Conservation (phyloP, 148 eudicot species). For the Rhododendron molle region DNA sequence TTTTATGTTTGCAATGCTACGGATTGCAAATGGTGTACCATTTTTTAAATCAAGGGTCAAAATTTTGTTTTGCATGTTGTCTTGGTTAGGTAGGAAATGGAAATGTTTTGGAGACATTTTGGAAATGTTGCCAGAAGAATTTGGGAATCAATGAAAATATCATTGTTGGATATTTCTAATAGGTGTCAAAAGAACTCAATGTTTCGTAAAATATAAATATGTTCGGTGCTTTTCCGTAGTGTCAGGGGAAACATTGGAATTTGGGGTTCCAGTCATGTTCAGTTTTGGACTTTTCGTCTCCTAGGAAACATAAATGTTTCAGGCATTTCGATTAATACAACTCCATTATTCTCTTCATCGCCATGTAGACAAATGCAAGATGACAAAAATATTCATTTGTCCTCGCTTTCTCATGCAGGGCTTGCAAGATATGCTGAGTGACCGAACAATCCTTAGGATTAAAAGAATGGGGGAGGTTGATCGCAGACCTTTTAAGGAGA, state of each 20-base stretch:
- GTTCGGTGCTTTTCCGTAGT: background rate
- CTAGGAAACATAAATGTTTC: background rate
- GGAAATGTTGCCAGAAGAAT: background rate
- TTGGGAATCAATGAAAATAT: background rate
- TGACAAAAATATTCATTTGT: background rate
- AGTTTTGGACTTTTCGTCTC: background rate
- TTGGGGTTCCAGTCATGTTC: background rate
- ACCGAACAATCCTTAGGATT: slow-evolving; percentile 13
- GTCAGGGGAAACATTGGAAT: background rate
- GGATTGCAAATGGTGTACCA: background rate
- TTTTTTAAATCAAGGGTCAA: background rate
- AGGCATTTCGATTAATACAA: background rate
- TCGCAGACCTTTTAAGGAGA: slow-evolving; percentile 15
- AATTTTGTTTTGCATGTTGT: background rate
- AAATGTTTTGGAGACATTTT: background rate
- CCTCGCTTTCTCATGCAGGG: slow-evolving; percentile 8
- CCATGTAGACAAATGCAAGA: background rate
- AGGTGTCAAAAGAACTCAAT: background rate
- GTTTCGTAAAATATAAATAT: background rate
- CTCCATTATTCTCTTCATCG: background rate
- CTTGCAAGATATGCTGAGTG: slow-evolving; percentile 14
- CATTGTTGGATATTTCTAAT: background rate
- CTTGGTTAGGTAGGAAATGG: background rate
- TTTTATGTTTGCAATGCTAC: background rate
- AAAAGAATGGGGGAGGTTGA: slow-evolving; percentile 31